Evolutionary conservation across 2,329 filamentous ascomycete species (phyloP), one percentile per base, ranked within the genome.

Genomic region (Fusarium bactridioides): DNA sequence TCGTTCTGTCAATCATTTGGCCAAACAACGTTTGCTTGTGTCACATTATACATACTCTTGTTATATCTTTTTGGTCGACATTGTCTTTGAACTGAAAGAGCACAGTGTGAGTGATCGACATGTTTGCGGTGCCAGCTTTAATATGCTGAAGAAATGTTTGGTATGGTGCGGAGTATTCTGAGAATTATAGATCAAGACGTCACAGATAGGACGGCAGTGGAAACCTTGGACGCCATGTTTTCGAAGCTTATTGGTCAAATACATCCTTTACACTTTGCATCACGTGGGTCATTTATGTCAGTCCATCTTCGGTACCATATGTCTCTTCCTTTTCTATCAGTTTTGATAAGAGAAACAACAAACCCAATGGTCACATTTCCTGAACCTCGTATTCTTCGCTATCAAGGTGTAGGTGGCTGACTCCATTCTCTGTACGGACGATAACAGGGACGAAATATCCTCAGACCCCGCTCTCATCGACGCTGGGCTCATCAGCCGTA

Each of bases 1-100:
- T 29, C 33, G 11, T 23, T 33, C 27, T 47, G n/a, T 68, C n/a
- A 68, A 40, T 41, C 31, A 31, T 11, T 38, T 18, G 11, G 21
- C 11, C 23, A 13, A 16, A 10, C 4, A 29, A 0, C 1, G 2
- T 10, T 13, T 41, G 10, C 4, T 38, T 35, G 9, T 9, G 2
- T 10, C 9, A 21, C 27, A n/a, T n/a, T n/a, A n/a, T n/a, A n/a
- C n/a, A 7, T 27, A 35, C 58, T 16, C 35, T 25, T 29, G 47
- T 69, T 13, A 69, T 33, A 16, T 48, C 45, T 16, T 35, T 38
- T 21, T 21, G 15, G 8, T 31, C 25, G 5, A 27, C 37, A 25
- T 48, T 33, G 13, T 53, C 41, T 40, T 69, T 69, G 40, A 69
- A 69, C 6, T 69, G 66, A 16, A 64, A 69, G 4, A 69, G 47